These are phyloP conservation scores for Aspergillus asperescens DNA, from an alignment of 495 filamentous ascomycete species.

Conservation along the genomic window DNA sequence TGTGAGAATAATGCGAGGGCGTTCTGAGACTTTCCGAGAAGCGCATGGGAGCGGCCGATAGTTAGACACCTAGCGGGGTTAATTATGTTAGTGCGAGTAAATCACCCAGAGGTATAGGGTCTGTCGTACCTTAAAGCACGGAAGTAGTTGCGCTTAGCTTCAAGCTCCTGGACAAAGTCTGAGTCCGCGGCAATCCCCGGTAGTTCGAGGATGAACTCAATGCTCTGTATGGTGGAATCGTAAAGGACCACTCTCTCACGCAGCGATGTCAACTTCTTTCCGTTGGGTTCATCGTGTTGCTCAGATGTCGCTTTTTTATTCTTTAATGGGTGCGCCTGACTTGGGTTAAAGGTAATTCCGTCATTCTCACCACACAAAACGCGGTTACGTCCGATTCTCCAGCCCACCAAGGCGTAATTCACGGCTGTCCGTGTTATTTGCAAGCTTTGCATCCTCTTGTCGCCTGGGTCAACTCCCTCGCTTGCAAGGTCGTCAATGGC, in stretches of 20 bases:
- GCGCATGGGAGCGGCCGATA: conserved; percentile 75
- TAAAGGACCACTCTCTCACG: conserved; percentile 91
- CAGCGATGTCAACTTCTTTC: conserved; percentile 68
- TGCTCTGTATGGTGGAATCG: conserved; percentile 79
- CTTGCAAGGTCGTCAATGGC: conserved; percentile 82
- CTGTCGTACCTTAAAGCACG: conserved; percentile 69
- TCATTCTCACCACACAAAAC: conserved; percentile 76
- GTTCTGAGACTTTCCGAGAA: conserved; percentile 67
- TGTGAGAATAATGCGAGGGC: conserved; percentile 78
- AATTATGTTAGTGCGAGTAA: conserved; percentile 8
- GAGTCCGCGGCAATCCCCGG: conserved; percentile 88
- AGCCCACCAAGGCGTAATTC: conserved; percentile 87
- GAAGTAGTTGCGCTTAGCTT: conserved; percentile 78
- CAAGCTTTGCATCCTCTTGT: conserved; percentile 84
- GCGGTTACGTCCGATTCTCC: conserved; percentile 90
- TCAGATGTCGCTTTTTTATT: conserved; percentile 46
- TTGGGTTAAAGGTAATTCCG: conserved; percentile 57
- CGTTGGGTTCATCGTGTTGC: conserved; percentile 56
- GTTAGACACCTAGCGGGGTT: conserved; percentile 61
- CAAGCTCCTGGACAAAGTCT: conserved; percentile 65
- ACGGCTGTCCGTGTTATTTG: conserved; percentile 90
- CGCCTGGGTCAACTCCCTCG: conserved; percentile 80
- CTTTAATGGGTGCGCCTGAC: conserved; percentile 45
- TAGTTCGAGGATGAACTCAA: conserved; percentile 85
- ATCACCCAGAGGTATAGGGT: not conserved